phyloP scores from a whole-genome alignment of 2,329 filamentous ascomycete species.

The Scleromitrula shiraiana region DNA sequence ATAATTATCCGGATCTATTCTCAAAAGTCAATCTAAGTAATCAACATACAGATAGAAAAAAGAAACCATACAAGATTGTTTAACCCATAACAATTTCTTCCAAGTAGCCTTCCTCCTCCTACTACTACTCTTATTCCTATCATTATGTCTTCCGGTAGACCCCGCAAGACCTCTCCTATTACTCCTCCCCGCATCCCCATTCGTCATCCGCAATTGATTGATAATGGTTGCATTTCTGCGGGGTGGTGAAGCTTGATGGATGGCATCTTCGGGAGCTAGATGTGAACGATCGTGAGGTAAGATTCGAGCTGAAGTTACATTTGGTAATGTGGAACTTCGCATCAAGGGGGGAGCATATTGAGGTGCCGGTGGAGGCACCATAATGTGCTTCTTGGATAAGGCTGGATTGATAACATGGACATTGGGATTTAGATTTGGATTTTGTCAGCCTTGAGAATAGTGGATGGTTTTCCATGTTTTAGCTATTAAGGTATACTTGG shows the following conservation, averaged over 20 bases:
- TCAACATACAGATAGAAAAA: neutral
- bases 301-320: constrained; percentile 3
- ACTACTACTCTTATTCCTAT: constrained; percentile 40
- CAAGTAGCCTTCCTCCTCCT: constrained; percentile 64
- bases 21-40: constrained; percentile 15
- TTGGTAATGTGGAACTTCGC: constrained; percentile 21
- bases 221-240: constrained; percentile 37
- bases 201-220: constrained; percentile 30
- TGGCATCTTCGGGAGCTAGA: constrained; percentile 79
- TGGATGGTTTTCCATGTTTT: neutral
- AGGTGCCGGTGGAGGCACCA: constrained; percentile 23
- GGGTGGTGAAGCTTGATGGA: constrained; percentile 54
- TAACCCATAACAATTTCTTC: constrained; percentile 98
- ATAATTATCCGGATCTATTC: constrained; percentile 92
- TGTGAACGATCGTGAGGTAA: constrained; percentile 48
- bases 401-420: neutral
- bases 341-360: constrained; percentile 21
- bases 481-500: neutral
- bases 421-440: neutral
- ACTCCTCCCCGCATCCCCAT: constrained; percentile 16
- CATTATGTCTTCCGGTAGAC: constrained; percentile 24
- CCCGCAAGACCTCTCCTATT: constrained; percentile 20
- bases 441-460: constrained; percentile 4
- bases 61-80: constrained; percentile 67
- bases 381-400: constrained; percentile 13